Conservation (phyloP, 1,139 yeast species). For the Yamadazyma diospyri region DNA sequence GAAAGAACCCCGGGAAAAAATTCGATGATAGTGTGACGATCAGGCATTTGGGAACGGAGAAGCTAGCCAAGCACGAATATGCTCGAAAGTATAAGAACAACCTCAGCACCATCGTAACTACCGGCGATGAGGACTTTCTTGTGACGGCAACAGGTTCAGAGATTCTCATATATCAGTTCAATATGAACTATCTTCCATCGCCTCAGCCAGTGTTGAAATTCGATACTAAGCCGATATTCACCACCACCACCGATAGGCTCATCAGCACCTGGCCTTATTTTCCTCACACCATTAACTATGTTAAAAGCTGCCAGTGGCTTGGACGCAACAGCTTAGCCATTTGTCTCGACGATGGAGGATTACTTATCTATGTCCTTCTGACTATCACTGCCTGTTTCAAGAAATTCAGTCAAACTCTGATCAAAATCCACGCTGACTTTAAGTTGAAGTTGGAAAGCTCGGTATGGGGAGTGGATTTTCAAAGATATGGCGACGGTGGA, state of each 20-base stretch:
- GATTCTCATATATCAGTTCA: constrained; percentile 27
- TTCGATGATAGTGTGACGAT: constrained; percentile 27
- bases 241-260: constrained; percentile 34
- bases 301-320: constrained; percentile 26
- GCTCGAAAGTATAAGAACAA: constrained; percentile 37
- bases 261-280: constrained; percentile 47
- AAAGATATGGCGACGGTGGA: constrained; percentile 16
- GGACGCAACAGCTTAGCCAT: constrained; percentile 39
- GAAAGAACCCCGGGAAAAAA: constrained; percentile 28
- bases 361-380: constrained; percentile 41
- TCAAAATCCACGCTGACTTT: constrained; percentile 28
- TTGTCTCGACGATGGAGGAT: constrained; percentile 57
- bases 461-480: constrained; percentile 63
- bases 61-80: constrained; percentile 18
- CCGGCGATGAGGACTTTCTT: constrained; percentile 18
- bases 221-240: constrained; percentile 38
- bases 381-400: constrained; percentile 20
- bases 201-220: constrained; percentile 25
- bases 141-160: constrained; percentile 30
- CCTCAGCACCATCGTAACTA: constrained; percentile 18
- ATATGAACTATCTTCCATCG: constrained; percentile 23
- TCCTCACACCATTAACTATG: constrained; percentile 57
- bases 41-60: constrained; percentile 20
- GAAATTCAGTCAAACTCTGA: constrained; percentile 10
- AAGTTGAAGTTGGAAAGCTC: constrained; percentile 43